phyloP scores from a whole-genome alignment of 768 basidiomycete genomes.

The Tricholoma flavovirens region DNA sequence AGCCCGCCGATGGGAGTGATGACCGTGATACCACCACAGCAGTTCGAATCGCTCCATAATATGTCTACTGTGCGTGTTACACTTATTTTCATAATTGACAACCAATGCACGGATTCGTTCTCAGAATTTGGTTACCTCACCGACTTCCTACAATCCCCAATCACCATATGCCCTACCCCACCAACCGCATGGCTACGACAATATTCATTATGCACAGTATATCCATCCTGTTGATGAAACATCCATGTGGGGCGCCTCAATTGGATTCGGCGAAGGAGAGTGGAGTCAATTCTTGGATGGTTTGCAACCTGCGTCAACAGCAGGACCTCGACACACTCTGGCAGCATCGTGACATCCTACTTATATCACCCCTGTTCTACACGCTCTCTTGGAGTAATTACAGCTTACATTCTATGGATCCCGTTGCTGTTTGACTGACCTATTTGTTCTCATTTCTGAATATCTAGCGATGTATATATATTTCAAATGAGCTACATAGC shows the following conservation, averaged over 20 bases:
- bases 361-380: slow-evolving; percentile 8
- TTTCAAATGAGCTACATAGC: slow-evolving; percentile 25
- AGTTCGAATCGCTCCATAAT: slow-evolving; percentile 29
- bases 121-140: neutral
- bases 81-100: neutral
- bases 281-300: slow-evolving; percentile 64
- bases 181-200: slow-evolving; percentile 31
- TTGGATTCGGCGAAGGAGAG: slow-evolving; percentile 72
- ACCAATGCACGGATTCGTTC: neutral
- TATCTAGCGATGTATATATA: slow-evolving; percentile 11
- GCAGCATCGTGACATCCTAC: slow-evolving; percentile 23
- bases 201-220: slow-evolving; percentile 39
- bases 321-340: slow-evolving; percentile 30
- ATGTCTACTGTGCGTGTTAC: slow-evolving; percentile 12
- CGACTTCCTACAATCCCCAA: neutral
- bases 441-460: slow-evolving; percentile 13
- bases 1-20: slow-evolving; percentile 46
- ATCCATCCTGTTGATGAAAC: slow-evolving; percentile 55
- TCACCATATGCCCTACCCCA: slow-evolving; percentile 3
- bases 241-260: slow-evolving; percentile 69
- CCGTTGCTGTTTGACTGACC: slow-evolving; percentile 14
- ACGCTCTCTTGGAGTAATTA: neutral
- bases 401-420: slow-evolving; percentile 19
- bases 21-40: slow-evolving; percentile 29
- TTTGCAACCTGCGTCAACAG: slow-evolving; percentile 41